These are phyloP conservation scores for Grigorovia transvaalensis DNA, from an alignment of 805 yeast genomes.

Conservation along the genomic window DNA sequence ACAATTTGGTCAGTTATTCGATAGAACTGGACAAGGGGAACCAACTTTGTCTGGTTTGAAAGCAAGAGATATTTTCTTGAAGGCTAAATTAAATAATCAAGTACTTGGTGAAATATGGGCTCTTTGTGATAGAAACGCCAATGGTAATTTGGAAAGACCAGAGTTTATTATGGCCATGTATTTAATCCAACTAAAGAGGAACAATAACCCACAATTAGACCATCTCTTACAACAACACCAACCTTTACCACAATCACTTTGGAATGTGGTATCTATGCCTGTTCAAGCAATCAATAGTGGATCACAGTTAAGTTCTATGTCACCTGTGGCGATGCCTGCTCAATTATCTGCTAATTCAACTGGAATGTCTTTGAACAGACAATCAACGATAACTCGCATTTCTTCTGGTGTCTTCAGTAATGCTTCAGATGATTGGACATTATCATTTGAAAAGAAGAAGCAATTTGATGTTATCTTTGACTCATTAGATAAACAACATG, in stretches of 20 bases:
- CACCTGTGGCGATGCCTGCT: constrained; percentile 42
- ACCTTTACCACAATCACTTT: neutral
- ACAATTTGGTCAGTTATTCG: constrained; percentile 62
- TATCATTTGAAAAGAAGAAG: constrained; percentile 55
- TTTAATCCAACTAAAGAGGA: constrained; percentile 59
- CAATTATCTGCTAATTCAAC: constrained; percentile 22
- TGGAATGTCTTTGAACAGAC: constrained; percentile 25
- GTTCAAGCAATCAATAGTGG: neutral
- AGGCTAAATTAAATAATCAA: constrained; percentile 74
- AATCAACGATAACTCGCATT: constrained; percentile 26
- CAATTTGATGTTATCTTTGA: constrained; percentile 77
- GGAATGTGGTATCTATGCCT: neutral
- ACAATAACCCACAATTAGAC: constrained; percentile 43
- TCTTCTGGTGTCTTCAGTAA: constrained; percentile 27
- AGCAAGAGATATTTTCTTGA: constrained; percentile 78
- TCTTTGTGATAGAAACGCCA: constrained; percentile 64
- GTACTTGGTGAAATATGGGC: constrained; percentile 83
- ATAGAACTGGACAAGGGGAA: constrained; percentile 43
- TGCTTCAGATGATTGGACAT: constrained; percentile 50
- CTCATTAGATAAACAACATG: constrained; percentile 54
- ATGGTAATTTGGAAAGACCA: constrained; percentile 60
- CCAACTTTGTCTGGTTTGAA: constrained; percentile 57
- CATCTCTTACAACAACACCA: constrained; percentile 18
- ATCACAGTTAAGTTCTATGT: constrained; percentile 5
- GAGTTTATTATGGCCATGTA: constrained; percentile 93